Conservation (phyloP, 768 basidiomycete species). For the Psilocybe tampanensis region DNA sequence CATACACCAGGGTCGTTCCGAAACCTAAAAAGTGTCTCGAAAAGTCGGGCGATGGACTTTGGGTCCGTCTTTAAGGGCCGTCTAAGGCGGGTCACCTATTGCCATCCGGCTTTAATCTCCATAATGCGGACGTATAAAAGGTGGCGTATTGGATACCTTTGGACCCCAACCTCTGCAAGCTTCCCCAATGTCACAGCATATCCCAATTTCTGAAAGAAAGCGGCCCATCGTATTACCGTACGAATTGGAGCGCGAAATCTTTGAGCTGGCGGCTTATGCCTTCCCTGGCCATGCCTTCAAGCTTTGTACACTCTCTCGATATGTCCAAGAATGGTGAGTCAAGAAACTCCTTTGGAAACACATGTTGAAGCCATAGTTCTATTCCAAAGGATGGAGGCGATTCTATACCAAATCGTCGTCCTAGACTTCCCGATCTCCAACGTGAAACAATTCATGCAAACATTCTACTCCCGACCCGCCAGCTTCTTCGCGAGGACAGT, state of each 20-base stretch:
- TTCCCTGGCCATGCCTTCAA: slow-evolving; percentile 26
- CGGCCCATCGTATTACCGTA: slow-evolving; percentile 26
- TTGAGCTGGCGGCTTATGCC: slow-evolving; percentile 30
- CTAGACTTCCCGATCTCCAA: slow-evolving; percentile 21
- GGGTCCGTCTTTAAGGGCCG: no score
- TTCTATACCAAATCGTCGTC: slow-evolving; percentile 34
- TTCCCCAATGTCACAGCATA: not conserved
- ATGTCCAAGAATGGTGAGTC: slow-evolving; percentile 27
- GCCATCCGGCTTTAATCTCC: not conserved
- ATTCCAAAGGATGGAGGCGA: slow-evolving; percentile 30
- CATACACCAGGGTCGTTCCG: not conserved
- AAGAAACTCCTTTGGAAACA: no score
- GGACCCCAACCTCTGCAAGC: not conserved
- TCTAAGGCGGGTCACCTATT: not conserved
- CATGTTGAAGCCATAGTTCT: not conserved
- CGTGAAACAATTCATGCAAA: slow-evolving; percentile 28
- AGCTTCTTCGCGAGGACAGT: slow-evolving; percentile 31
- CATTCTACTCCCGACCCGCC: slow-evolving; percentile 26
- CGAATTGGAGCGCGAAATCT: slow-evolving; percentile 35
- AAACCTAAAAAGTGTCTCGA: not conserved
- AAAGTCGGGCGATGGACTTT: not conserved
- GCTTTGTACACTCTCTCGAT: slow-evolving; percentile 27
- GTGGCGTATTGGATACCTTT: not conserved
- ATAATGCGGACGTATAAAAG: not conserved
- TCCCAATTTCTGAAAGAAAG: not conserved